Conservation (phyloP, 2,329 filamentous ascomycete genomes). For the Talaromyces sp. region DNA sequence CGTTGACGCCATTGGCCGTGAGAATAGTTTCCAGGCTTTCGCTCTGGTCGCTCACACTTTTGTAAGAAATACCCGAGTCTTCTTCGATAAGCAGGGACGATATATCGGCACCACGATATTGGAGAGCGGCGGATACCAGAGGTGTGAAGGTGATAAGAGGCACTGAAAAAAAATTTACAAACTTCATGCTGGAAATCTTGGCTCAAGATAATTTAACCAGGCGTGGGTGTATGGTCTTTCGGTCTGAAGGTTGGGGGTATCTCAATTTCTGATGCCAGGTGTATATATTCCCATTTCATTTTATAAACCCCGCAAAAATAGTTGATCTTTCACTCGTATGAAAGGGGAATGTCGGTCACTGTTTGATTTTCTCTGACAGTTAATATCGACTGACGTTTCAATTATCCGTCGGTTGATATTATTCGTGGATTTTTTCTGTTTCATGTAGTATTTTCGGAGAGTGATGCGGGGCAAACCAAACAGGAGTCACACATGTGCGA, state of each 20-base stretch:
- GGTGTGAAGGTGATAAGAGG: constrained; percentile 10
- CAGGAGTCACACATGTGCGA: not conserved
- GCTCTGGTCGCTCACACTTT: constrained; percentile 47
- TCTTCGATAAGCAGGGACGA: constrained; percentile 64
- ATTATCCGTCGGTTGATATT: not conserved
- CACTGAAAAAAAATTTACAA: not conserved
- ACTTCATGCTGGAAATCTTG: not conserved
- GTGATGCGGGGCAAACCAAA: not conserved
- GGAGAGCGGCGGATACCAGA: constrained; percentile 44
- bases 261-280: not conserved
- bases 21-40: constrained; percentile 61
- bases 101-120: constrained; percentile 65
- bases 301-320: too few relatives aligned
- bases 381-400: not conserved
- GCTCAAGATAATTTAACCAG: not conserved
- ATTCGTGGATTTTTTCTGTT: not conserved
- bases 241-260: not conserved
- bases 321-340: too few relatives aligned
- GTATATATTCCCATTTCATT: not conserved
- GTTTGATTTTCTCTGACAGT: not conserved
- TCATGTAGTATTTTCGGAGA: not conserved
- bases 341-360: not conserved
- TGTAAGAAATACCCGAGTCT: constrained; percentile 56
- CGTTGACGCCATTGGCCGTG: constrained; percentile 59
- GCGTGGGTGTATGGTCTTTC: not conserved